Conservation (phyloP, 1,284 basidiomycete genomes). For the Ganoderma multipileum region DNA sequence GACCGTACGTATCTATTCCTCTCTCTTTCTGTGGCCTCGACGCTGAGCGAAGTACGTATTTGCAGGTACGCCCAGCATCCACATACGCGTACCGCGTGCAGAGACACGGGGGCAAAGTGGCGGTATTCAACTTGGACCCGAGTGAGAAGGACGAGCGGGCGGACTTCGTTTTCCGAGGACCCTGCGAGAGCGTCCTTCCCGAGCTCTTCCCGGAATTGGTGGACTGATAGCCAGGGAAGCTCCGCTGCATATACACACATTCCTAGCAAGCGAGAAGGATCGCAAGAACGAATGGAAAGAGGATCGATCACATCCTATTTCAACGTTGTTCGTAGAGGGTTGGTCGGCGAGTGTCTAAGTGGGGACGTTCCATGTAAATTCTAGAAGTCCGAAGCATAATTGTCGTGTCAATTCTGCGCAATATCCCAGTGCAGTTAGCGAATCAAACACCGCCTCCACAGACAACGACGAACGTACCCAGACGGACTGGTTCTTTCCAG, state of each 20-base stretch:
- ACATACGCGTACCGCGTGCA: conserved; percentile 44
- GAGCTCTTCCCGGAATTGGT: not conserved
- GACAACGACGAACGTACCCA: not conserved
- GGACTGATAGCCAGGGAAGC: no score
- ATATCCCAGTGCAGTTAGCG: not conserved
- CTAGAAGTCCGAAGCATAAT: no score
- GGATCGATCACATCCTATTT: not conserved
- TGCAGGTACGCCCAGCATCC: conserved; percentile 45
- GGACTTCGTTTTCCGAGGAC: conserved; percentile 48
- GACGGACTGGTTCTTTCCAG: not conserved
- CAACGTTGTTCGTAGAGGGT: no score
- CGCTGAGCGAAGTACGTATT: not conserved
- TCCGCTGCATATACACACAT: no score
- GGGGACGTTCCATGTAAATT: no score
- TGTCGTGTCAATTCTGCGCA: no score
- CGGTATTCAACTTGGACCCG: conserved; percentile 64
- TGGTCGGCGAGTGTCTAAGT: no score
- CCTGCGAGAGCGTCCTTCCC: conserved; percentile 39
- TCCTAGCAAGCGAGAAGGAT: not conserved
- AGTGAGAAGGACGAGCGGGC: conserved; percentile 38
- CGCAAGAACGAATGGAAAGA: not conserved
- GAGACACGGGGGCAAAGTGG: conserved; percentile 52
- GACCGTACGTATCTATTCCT: conserved; percentile 32
- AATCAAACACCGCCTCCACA: not conserved
- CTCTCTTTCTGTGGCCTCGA: not conserved